These are phyloP conservation scores for Nannizzia gypsea DNA, from an alignment of 2,329 filamentous ascomycete species.

Conservation along the genomic window DNA sequence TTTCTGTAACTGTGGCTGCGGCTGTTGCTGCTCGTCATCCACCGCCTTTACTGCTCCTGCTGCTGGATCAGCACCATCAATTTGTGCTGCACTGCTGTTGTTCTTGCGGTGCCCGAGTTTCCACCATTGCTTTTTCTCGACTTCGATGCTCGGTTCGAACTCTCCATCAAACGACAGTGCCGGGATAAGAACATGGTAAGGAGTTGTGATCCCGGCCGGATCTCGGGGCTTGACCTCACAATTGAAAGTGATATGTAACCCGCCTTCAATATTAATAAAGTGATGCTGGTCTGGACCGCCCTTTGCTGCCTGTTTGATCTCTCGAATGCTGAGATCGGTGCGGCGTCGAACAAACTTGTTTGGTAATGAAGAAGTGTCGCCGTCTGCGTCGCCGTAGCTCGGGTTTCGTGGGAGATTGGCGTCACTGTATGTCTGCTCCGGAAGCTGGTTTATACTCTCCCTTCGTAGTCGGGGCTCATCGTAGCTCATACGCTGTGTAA, in stretches of 20 bases:
- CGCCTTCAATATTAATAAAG: constrained; percentile 64
- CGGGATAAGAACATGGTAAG: constrained; percentile 79
- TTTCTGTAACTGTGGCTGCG: no score
- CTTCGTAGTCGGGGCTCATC: constrained; percentile 19
- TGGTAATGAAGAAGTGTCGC: constrained; percentile 23
- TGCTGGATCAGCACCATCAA: neutral
- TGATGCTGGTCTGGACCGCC: constrained; percentile 41
- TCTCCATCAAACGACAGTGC: constrained; percentile 47
- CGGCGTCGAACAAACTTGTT: constrained; percentile 54
- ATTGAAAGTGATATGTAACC: constrained; percentile 77
- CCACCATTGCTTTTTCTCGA: constrained; percentile 30
- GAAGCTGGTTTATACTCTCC: neutral
- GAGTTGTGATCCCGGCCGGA: constrained; percentile 73
- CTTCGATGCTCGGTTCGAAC: constrained; percentile 27
- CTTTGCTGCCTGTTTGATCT: constrained; percentile 47
- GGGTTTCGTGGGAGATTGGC: constrained; percentile 5
- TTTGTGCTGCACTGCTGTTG: neutral
- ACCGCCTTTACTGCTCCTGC: neutral
- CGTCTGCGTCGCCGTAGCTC: neutral
- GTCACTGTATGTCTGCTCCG: neutral
- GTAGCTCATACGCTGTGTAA: constrained; percentile 26
- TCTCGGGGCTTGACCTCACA: constrained; percentile 79
- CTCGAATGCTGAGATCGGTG: constrained; percentile 54
- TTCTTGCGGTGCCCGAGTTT: constrained; percentile 18
- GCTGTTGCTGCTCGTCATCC: no score